Percentiles rank a stretch among this genome's conserved stretches.
Evolutionary conservation across 106 monocot species (phyloP).

Genomic region (Vanilla planifolia): DNA sequence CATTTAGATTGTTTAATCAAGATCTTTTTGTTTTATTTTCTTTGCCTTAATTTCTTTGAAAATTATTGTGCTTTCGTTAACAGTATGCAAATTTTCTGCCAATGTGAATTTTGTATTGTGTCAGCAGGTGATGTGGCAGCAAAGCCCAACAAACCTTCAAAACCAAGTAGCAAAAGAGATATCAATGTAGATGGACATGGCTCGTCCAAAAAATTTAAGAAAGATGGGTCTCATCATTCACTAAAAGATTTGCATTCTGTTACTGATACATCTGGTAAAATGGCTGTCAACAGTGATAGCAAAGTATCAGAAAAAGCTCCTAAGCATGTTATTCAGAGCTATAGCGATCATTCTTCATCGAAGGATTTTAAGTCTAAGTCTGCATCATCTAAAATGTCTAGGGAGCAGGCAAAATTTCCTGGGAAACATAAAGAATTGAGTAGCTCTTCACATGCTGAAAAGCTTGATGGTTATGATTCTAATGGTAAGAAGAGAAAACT

Average conservation of each 20-base stretch:
- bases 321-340: slow-evolving; percentile 20
- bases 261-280: slow-evolving; percentile 22
- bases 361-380: slow-evolving; percentile 32
- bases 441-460: slow-evolving; percentile 24
- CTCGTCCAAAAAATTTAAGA: slow-evolving; percentile 59
- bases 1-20: neutral
- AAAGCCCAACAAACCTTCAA: slow-evolving; percentile 34
- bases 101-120: neutral
- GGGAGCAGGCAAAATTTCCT: slow-evolving; percentile 19
- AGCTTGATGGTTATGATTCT: slow-evolving; percentile 10
- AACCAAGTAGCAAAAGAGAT: slow-evolving; percentile 63
- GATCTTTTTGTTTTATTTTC: slow-evolving; percentile 13
- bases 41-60: neutral
- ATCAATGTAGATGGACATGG: slow-evolving; percentile 35
- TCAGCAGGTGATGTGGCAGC: slow-evolving; percentile 48
- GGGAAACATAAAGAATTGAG: slow-evolving; percentile 25
- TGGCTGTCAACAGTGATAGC: slow-evolving; percentile 6
- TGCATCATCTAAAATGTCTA: slow-evolving; percentile 21
- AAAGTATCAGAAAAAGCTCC: slow-evolving; percentile 18
- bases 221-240: slow-evolving; percentile 20
- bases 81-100: neutral
- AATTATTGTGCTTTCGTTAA: slow-evolving; percentile 1
- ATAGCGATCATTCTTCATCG: slow-evolving; percentile 23
- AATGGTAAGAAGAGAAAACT: slow-evolving; percentile 52
- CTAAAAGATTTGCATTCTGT: slow-evolving; percentile 29